These are phyloP conservation scores for Aspergillus pseudoglaucus DNA, from an alignment of 2,329 filamentous ascomycete species.

Conservation along the genomic window DNA sequence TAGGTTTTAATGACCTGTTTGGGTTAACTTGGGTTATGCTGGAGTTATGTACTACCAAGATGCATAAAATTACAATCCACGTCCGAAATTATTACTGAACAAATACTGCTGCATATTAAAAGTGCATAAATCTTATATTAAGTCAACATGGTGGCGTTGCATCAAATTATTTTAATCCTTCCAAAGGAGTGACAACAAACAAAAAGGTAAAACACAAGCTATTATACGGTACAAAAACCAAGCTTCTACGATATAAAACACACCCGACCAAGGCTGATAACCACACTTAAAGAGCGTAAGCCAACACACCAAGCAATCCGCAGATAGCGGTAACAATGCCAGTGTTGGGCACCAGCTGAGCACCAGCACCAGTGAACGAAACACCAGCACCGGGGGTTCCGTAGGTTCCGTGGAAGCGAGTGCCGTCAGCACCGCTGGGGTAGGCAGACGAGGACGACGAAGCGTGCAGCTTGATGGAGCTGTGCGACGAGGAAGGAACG, in stretches of 20 bases:
- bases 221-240: background rate
- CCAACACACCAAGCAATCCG: constrained; percentile 21
- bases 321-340: constrained; percentile 17
- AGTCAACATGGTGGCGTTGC: no score
- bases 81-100: no score
- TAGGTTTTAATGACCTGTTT: no score
- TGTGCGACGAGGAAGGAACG: constrained; percentile 14
- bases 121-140: no score
- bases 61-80: no score
- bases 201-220: background rate
- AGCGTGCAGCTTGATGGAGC: constrained; percentile 15
- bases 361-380: constrained; percentile 21
- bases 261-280: no score
- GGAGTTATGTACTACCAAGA: no score
- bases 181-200: background rate
- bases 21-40: no score
- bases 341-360: constrained; percentile 10
- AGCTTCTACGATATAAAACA: background rate
- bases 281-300: constrained; percentile 20
- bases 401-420: constrained; percentile 35
- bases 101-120: no score
- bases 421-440: constrained; percentile 43
- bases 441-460: constrained; percentile 25
- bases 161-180: no score
- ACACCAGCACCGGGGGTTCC: constrained; percentile 1